phyloP scores from a whole-genome alignment of 495 filamentous ascomycete species.

The Aspergillus conjunctus region DNA sequence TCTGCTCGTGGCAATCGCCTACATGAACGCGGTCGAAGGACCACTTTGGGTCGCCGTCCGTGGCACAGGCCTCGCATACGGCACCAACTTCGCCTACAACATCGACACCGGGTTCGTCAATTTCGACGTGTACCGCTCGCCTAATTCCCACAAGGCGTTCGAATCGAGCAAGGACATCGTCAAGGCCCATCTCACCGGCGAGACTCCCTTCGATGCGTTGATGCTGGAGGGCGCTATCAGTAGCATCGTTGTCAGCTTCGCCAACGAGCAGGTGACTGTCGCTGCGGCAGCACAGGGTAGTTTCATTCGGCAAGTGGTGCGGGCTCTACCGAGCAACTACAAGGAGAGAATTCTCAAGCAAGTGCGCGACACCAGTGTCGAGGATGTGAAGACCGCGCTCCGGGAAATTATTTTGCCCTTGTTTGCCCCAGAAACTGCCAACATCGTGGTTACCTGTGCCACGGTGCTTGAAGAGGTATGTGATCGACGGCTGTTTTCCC shows the following conservation, averaged over 20 bases:
- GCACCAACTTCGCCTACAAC: conserved; percentile 71
- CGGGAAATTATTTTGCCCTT: conserved; percentile 73
- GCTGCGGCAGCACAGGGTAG: conserved; percentile 74
- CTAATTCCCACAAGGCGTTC: conserved; percentile 87
- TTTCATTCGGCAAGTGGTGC: conserved; percentile 79
- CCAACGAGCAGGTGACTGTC: conserved; percentile 85
- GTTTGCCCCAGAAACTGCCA: conserved; percentile 74
- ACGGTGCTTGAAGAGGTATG: conserved; percentile 81
- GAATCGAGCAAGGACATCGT: conserved; percentile 73
- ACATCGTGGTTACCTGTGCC: conserved; percentile 87
- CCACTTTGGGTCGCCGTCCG: conserved; percentile 92
- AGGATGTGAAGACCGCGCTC: conserved; percentile 77
- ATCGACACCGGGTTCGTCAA: conserved; percentile 77
- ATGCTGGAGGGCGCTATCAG: conserved; percentile 89
- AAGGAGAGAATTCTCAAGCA: conserved; percentile 71
- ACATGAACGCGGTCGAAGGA: conserved; percentile 91
- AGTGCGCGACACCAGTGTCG: conserved; percentile 72
- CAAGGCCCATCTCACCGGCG: conserved; percentile 63
- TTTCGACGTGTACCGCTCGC: conserved; percentile 85
- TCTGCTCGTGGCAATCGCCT: conserved; percentile 80
- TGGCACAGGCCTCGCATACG: conserved; percentile 90
- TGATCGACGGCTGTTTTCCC: conserved; percentile 13
- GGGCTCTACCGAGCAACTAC: conserved; percentile 76
- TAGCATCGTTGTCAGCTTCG: conserved; percentile 78
- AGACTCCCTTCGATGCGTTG: conserved; percentile 68